These are phyloP conservation scores for Exophiala sideris DNA, from an alignment of 2,329 filamentous ascomycete genomes.

Conservation along the genomic window DNA sequence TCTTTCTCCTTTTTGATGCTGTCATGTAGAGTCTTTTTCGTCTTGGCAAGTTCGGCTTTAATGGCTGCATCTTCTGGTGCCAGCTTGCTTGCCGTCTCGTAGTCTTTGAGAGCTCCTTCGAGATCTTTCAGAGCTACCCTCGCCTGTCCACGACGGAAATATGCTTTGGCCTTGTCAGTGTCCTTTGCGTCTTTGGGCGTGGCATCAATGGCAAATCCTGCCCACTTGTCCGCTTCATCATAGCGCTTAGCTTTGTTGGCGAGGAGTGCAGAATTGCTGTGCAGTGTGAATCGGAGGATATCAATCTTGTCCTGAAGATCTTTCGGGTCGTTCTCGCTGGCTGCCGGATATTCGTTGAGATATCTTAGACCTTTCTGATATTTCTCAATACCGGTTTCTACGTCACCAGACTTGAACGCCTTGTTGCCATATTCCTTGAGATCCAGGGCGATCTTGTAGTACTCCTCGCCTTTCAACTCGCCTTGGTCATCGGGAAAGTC, in stretches of 20 bases:
- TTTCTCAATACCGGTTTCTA: conserved; percentile 73
- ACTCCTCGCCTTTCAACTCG: conserved; percentile 62
- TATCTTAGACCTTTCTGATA: conserved; percentile 93
- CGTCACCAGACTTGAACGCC: conserved; percentile 78
- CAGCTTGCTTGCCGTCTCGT: conserved; percentile 71
- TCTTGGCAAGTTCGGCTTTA: conserved; percentile 67
- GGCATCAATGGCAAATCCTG: conserved; percentile 68
- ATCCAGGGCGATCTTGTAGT: conserved; percentile 74
- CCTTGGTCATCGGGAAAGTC: conserved; percentile 85
- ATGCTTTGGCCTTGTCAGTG: conserved; percentile 81
- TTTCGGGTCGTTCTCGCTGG: conserved; percentile 64
- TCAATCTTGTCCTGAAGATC: conserved; percentile 66
- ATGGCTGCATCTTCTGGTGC: conserved; percentile 73
- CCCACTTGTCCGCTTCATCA: conserved; percentile 66
- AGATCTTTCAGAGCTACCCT: conserved; percentile 75
- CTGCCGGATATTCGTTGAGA: conserved; percentile 76
- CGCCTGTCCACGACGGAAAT: conserved; percentile 79
- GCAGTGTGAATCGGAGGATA: conserved; percentile 75
- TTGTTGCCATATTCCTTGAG: conserved; percentile 91
- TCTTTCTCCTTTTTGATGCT: conserved; percentile 85
- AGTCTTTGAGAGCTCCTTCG: conserved; percentile 70
- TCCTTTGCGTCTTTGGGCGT: conserved; percentile 60
- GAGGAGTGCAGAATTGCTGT: conserved; percentile 84
- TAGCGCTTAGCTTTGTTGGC: conserved; percentile 75
- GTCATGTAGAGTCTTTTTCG: conserved; percentile 72